phyloP scores from a whole-genome alignment of 306 rosid species.

The Prunus mongolica region DNA sequence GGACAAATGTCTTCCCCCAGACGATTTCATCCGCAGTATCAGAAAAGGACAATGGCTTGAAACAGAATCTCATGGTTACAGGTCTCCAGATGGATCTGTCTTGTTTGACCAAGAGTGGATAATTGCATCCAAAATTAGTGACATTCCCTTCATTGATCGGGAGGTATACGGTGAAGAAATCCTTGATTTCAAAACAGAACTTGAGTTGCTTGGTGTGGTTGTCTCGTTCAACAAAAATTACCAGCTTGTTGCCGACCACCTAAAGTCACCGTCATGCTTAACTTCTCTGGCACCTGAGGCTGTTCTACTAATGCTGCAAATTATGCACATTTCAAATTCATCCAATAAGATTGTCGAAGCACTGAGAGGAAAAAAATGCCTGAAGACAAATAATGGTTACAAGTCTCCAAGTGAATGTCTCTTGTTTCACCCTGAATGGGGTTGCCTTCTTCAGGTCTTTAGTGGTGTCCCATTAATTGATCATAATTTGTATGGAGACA shows the following conservation, averaged over 20 bases:
- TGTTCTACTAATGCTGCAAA: conserved; percentile 40
- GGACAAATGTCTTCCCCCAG: conserved; percentile 12
- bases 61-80: conserved; percentile 41
- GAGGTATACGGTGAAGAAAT: conserved; percentile 47
- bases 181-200: conserved; percentile 35
- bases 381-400: conserved; percentile 48
- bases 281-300: conserved; percentile 32
- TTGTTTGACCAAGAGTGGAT: conserved; percentile 41
- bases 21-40: conserved; percentile 37
- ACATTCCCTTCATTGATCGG: conserved; percentile 62
- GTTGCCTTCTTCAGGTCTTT: conserved; percentile 55
- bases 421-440: conserved; percentile 54
- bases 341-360: conserved; percentile 20
- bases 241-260: conserved; percentile 38
- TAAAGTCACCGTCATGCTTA: conserved; percentile 36
- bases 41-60: conserved; percentile 40
- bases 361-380: conserved; percentile 26
- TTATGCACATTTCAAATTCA: background rate
- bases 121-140: conserved; percentile 46
- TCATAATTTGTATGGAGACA: conserved; percentile 36
- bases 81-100: conserved; percentile 55
- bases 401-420: conserved; percentile 45
- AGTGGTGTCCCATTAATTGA: conserved; percentile 44
- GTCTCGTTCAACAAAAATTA: conserved; percentile 24
- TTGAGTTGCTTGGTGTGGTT: conserved; percentile 53